Base-by-base conservation (phyloP, 2,329 filamentous ascomycete species). In the Fonsecaea pugnacius region DNA sequence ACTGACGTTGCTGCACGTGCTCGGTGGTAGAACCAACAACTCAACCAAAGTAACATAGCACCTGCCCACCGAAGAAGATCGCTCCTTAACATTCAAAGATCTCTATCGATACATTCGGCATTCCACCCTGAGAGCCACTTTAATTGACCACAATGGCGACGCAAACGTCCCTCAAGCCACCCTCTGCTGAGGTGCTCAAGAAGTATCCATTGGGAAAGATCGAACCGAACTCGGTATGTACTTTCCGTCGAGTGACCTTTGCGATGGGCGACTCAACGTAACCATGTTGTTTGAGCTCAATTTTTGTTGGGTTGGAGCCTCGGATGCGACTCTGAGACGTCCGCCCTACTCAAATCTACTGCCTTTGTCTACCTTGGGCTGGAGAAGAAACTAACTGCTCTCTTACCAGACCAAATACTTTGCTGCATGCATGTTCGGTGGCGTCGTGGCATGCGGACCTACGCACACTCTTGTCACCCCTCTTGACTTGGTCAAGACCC, bases 401-500 rank as follows among this genome's bases (percentile, higher is more conserved):
- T n/a, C 36, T 46, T 12, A 27, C 53, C 56, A 68, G 66, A 64
- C 66, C 24, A 69, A 67, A 62, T 71, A 71, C 64, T 70, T 71
- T 35, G 64, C 63, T 2, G 63, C 66, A 48, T 69, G 63, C 58
- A 65, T 68, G 61, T 43, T 65, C 3, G 66, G 62, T 21, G 64
- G 60, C 14, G 67, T 65, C n/a, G 51, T 65, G 6, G 27, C 35
- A 36, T 73, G 91, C 86, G 92, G 92, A 61, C 78, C 94, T 36
- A 96, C 92, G 0, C 92, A 96, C 76, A 89, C 91, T 16, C 86
- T 89, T 32, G 91, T 96, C 58, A 96, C 92, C 2, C 92, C 92
- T 1, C 85, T 96, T 43, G 93, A 96, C 78, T 84, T 96, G 54
- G 91, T 96, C 77, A 96, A 96, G 83, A 93, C 90, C 66, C 90